Percentiles rank a stretch among this genome's conserved stretches.
These are phyloP conservation scores for Chalciporus pseudorubinellus DNA, from an alignment of 768 basidiomycete genomes.

Conservation along the genomic window DNA sequence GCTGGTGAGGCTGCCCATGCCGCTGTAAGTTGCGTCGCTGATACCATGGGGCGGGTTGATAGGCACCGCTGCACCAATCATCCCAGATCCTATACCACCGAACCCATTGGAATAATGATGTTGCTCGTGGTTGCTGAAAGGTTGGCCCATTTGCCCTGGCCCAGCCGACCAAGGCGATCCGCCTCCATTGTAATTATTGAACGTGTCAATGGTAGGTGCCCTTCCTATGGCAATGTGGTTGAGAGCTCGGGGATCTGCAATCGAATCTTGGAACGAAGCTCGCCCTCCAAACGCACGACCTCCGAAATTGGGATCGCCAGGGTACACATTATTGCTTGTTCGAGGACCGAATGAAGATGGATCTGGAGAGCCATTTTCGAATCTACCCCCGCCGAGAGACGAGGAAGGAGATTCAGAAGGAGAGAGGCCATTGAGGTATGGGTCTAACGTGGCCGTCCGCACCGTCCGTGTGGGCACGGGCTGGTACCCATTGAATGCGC, in stretches of 20 bases:
- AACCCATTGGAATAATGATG: constrained; percentile 27
- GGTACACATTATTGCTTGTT: constrained; percentile 36
- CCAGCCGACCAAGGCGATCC: constrained; percentile 38
- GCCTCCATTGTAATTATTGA: constrained; percentile 35
- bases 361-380: constrained; percentile 69
- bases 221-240: constrained; percentile 33
- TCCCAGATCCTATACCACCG: constrained; percentile 16
- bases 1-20: constrained; percentile 19
- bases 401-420: constrained; percentile 72
- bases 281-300: constrained; percentile 35
- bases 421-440: constrained; percentile 52
- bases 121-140: constrained; percentile 21
- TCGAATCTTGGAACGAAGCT: constrained; percentile 39
- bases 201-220: constrained; percentile 38
- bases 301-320: constrained; percentile 37
- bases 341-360: constrained; percentile 54
- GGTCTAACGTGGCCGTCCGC: constrained; percentile 64
- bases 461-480: constrained; percentile 62
- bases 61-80: constrained; percentile 18
- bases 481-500: constrained; percentile 52
- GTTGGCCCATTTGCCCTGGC: constrained; percentile 20
- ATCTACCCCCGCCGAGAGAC: constrained; percentile 61
- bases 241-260: constrained; percentile 39
- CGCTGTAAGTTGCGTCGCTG: constrained; percentile 22
- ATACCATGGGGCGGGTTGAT: constrained; percentile 21